phyloP scores from a whole-genome alignment of 192 early-diverging fungal genomes.

The Umbelopsis vinacea region DNA sequence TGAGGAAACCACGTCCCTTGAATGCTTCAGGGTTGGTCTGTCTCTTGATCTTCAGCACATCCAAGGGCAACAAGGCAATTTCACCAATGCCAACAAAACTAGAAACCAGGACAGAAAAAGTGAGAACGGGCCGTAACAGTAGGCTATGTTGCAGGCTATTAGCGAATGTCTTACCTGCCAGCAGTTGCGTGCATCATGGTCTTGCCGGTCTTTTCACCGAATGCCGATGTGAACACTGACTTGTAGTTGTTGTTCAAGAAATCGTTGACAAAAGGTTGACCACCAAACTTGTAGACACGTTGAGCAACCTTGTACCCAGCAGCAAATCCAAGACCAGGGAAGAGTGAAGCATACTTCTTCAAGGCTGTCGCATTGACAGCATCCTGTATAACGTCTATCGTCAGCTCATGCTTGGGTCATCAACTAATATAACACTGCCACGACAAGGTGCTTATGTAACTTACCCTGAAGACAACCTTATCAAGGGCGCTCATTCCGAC shows the following conservation, averaged over 20 bases:
- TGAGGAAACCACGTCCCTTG: constrained; percentile 77
- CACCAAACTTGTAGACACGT: constrained; percentile 98
- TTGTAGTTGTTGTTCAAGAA: constrained; percentile 86
- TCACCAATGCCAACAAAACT: constrained; percentile 97
- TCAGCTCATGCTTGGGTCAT: background rate
- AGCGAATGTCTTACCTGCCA: constrained; percentile 55
- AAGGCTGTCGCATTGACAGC: constrained; percentile 74
- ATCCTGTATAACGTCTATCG: constrained; percentile 50
- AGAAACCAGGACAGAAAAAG: constrained; percentile 19
- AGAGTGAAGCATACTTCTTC: constrained; percentile 90
- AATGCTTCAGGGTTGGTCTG: constrained; percentile 93
- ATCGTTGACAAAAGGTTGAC: constrained; percentile 96
- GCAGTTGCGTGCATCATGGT: constrained; percentile 98
- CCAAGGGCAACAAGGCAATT: constrained; percentile 93
- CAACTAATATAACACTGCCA: background rate
- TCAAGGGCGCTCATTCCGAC: constrained; percentile 74
- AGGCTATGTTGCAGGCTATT: background rate
- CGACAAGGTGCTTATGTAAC: background rate
- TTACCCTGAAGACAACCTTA: constrained; percentile 87
- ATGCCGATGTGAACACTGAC: constrained; percentile 70
- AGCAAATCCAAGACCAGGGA: constrained; percentile 97
- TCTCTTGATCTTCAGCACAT: constrained; percentile 98
- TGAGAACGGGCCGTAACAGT: background rate
- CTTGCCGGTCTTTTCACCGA: constrained; percentile 95
- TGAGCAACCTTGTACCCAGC: constrained; percentile 98